Conservation (phyloP, 352 stramenopile genomes). For the Aphanomyces cochlioides region DNA sequence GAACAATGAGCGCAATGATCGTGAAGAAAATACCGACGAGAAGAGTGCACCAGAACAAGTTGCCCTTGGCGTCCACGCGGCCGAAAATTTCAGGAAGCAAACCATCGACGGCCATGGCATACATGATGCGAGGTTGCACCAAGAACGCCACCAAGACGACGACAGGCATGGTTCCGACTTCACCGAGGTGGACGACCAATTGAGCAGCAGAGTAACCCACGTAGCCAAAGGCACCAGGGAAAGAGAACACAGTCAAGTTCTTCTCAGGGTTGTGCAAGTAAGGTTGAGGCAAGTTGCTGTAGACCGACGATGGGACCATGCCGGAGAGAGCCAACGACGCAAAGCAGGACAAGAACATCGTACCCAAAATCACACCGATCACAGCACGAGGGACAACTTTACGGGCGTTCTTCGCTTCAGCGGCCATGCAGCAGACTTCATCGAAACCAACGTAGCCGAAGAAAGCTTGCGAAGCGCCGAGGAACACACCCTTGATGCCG, state of each 20-base stretch:
- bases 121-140: slow-evolving; percentile 90
- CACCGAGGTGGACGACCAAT: slow-evolving; percentile 56
- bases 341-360: slow-evolving; percentile 33
- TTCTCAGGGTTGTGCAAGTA: background rate
- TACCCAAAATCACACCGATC: slow-evolving; percentile 53
- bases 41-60: slow-evolving; percentile 75
- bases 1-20: slow-evolving; percentile 61
- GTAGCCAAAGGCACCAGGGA: slow-evolving; percentile 34
- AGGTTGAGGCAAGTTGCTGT: slow-evolving; percentile 8
- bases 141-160: slow-evolving; percentile 92
- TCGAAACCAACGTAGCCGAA: slow-evolving; percentile 85
- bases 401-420: slow-evolving; percentile 41
- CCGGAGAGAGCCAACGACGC: slow-evolving; percentile 68
- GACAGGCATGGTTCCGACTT: slow-evolving; percentile 88
- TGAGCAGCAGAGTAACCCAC: slow-evolving; percentile 36
- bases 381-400: slow-evolving; percentile 56
- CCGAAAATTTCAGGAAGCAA: slow-evolving; percentile 90
- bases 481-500: slow-evolving; percentile 45
- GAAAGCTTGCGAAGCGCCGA: slow-evolving; percentile 62
- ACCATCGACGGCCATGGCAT: slow-evolving; percentile 89
- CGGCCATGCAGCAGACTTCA: slow-evolving; percentile 68
- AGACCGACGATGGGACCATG: slow-evolving; percentile 45
- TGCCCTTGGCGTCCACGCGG: slow-evolving; percentile 73
- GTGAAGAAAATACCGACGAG: slow-evolving; percentile 65
- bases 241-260: slow-evolving; percentile 23